A percentile compares a stretch with the other conserved stretches of the same genome.
These are phyloP conservation scores for Botrytis paeoniae DNA, from an alignment of 2,329 filamentous ascomycete genomes.

Conservation along the genomic window DNA sequence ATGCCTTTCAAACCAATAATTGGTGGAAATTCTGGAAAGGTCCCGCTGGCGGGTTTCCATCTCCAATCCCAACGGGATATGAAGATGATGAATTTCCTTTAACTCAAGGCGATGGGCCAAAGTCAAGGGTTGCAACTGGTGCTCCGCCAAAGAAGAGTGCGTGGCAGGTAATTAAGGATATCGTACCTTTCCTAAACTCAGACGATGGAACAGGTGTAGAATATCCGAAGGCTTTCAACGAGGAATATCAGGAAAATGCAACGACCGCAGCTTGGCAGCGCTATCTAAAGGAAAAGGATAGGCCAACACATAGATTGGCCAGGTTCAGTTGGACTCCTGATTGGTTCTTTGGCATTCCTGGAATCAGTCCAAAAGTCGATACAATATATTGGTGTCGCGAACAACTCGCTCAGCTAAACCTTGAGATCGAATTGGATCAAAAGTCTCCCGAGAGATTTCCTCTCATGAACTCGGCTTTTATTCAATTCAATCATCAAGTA, in stretches of 20 bases:
- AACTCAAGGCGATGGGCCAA: slow-evolving; percentile 37
- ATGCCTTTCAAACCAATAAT: slow-evolving; percentile 21
- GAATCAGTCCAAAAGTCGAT: slow-evolving; percentile 87
- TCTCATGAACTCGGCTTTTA: slow-evolving; percentile 92
- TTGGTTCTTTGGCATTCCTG: slow-evolving; percentile 77
- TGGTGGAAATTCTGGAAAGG: slow-evolving; percentile 67
- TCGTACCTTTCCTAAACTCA: slow-evolving; percentile 46
- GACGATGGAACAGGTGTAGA: slow-evolving; percentile 34
- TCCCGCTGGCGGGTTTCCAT: slow-evolving; percentile 58
- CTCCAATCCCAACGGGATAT: slow-evolving; percentile 57
- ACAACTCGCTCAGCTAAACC: slow-evolving; percentile 80
- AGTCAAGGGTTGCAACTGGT: slow-evolving; percentile 10
- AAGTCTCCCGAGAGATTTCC: slow-evolving; percentile 81
- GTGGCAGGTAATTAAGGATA: slow-evolving; percentile 50
- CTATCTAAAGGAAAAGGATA: slow-evolving; percentile 76
- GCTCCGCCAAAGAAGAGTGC: slow-evolving; percentile 45
- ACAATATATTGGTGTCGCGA: slow-evolving; percentile 88
- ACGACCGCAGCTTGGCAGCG: slow-evolving; percentile 74
- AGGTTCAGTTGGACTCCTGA: slow-evolving; percentile 51
- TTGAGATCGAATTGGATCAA: slow-evolving; percentile 91
- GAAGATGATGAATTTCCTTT: slow-evolving; percentile 44
- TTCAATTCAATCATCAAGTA: slow-evolving; percentile 97
- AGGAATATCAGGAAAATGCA: slow-evolving; percentile 58
- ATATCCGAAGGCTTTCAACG: slow-evolving; percentile 64
- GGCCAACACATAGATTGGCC: slow-evolving; percentile 79